These are phyloP conservation scores for Acer saccharum DNA, from an alignment of 345 rosid genomes.

Conservation along the genomic window DNA sequence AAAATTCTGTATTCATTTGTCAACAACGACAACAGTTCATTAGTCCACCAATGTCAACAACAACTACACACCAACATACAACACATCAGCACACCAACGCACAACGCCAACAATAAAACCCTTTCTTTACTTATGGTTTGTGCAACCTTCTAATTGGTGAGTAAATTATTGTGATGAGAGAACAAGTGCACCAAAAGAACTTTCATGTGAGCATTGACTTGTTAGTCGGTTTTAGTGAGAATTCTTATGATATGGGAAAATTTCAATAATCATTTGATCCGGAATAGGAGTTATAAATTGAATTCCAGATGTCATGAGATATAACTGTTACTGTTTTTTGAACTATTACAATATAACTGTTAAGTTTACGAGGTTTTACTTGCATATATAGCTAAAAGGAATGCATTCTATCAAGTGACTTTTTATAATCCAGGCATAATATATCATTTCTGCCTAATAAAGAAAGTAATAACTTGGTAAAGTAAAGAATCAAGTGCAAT, in stretches of 20 bases:
- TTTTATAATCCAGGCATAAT: not conserved
- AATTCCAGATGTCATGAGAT: not conserved
- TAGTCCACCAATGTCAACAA: too few species aligned
- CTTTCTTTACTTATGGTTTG: not conserved
- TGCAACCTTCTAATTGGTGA: not conserved
- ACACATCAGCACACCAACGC: too few species aligned
- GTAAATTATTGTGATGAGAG: not conserved
- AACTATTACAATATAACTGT: too few species aligned
- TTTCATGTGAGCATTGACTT: not conserved
- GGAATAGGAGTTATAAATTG: not conserved
- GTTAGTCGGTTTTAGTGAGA: not conserved
- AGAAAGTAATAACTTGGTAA: not conserved
- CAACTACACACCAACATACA: too few species aligned
- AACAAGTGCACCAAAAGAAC: not conserved
- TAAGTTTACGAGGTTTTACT: not conserved
- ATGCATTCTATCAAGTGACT: not conserved
- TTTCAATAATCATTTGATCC: not conserved
- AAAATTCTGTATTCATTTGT: too few species aligned
- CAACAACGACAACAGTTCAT: too few species aligned
- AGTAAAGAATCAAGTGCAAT: not conserved
- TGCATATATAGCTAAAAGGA: not conserved
- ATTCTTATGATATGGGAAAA: not conserved
- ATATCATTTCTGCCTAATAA: not conserved
- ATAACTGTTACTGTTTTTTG: too few species aligned
- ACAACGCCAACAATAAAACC: too few species aligned